Evolutionary conservation across 1,139 yeast genomes (phyloP), one percentile per base, ranked within the genome.

Genomic region (Scheffersomyces stambukii): DNA sequence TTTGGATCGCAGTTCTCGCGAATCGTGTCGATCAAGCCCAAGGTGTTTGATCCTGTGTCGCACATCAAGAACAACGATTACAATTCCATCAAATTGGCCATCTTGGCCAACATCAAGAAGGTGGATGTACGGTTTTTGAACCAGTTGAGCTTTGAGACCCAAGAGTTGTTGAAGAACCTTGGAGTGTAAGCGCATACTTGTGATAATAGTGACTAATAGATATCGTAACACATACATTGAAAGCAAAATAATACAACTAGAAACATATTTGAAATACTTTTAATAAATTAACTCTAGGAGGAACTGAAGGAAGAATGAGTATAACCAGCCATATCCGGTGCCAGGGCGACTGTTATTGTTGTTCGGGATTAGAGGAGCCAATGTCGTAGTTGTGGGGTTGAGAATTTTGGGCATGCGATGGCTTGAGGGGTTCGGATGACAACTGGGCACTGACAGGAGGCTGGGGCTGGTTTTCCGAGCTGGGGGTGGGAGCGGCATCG

Each of bases 1-100:
- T 91, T 88, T 57, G 97, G 97, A 2, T 81, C 96, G 0, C 77
- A 79, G 29, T 91, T 76, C 54, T 83, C 94, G 27, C 79, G 74
- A 48, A 64, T 91, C 36, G 75, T 73, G 3, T 72, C 85, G 2
- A 78, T 89, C 26, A 66, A 74, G 21, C 57, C 60, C 11, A 72
- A 70, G 38, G 67, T 78, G 5, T 70, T 74, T 42, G 96, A 91
- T 52, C 95, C 96, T 2, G 55, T 78, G 19, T 68, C 77, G 2
- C 61, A 46, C 14, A 41, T 68, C 7, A 54, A 53, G 27, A 63
- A 46, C 41, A 66, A 56, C 30, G 71, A 66, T 38, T 49, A 45
- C 28, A 45, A 40, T 15, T 44, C 55, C 11, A 61, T 67, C 23
- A 60, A 53, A 36, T 32, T 38, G 16, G 54, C 47, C 16, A 60